phyloP scores from a whole-genome alignment of 192 early-diverging fungal species.

The Dissophora ornata region DNA sequence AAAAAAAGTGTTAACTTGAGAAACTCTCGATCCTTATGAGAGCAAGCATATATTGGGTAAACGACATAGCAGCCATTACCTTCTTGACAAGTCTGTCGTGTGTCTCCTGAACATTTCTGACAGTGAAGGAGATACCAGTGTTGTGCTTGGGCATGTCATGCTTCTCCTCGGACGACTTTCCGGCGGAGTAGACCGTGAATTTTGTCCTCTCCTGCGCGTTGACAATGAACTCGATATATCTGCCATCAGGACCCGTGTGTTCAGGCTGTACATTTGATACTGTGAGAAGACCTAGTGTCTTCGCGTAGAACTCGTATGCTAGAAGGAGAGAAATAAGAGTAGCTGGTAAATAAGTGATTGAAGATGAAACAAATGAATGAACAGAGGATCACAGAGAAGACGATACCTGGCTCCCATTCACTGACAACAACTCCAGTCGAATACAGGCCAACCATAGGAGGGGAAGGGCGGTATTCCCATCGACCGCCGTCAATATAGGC shows the following conservation, averaged over 20 bases:
- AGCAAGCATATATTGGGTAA: no score
- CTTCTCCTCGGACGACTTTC: background rate
- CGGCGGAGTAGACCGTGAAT: slow-evolving; percentile 28
- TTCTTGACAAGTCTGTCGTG: slow-evolving; percentile 39
- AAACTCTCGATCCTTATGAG: no score
- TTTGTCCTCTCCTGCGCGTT: slow-evolving; percentile 18
- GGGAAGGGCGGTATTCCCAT: slow-evolving; percentile 40
- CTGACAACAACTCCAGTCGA: slow-evolving; percentile 21
- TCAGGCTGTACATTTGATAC: slow-evolving; percentile 19
- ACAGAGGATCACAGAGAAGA: background rate
- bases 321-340: no score
- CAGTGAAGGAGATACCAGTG: slow-evolving; percentile 15
- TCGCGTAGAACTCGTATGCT: slow-evolving; percentile 41
- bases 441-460: slow-evolving; percentile 19
- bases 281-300: slow-evolving; percentile 17
- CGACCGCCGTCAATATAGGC: slow-evolving; percentile 47
- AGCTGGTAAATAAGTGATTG: no score
- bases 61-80: no score
- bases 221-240: slow-evolving; percentile 28
- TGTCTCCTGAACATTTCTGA: slow-evolving; percentile 24
- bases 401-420: slow-evolving; percentile 25
- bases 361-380: no score
- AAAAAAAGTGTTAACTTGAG: no score
- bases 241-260: background rate
- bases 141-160: slow-evolving; percentile 10